A percentile compares a stretch with the other conserved stretches of the same genome.
Conservation (phyloP, 306 rosid genomes). For the Ormosia emarginata region DNA sequence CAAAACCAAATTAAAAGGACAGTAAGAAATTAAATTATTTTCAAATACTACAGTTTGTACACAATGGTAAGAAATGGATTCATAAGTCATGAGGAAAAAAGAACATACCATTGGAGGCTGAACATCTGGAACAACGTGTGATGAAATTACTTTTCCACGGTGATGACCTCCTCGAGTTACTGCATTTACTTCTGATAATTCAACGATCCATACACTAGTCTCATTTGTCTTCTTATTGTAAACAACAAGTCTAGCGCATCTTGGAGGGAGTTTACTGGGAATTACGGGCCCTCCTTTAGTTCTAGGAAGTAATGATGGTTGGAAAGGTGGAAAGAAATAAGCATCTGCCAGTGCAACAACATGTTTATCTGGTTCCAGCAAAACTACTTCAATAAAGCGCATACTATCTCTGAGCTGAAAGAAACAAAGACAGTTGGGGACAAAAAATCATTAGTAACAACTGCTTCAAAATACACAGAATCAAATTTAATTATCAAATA, state of each 20-base stretch:
- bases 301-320: slow-evolving; percentile 75
- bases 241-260: slow-evolving; percentile 72
- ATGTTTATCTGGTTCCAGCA: slow-evolving; percentile 69
- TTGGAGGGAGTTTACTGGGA: slow-evolving; percentile 75
- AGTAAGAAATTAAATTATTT: not conserved
- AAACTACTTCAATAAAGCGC: slow-evolving; percentile 77
- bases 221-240: slow-evolving; percentile 70
- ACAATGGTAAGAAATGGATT: not conserved
- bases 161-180: slow-evolving; percentile 89
- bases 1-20: not conserved
- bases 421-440: not conserved
- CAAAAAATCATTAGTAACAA: not conserved
- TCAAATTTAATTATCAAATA: not conserved
- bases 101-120: slow-evolving; percentile 77
- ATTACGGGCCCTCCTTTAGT: slow-evolving; percentile 67
- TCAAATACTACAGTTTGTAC: not conserved
- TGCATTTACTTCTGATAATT: slow-evolving; percentile 80
- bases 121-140: slow-evolving; percentile 67
- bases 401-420: slow-evolving; percentile 75
- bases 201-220: slow-evolving; percentile 71
- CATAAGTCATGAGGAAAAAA: not conserved
- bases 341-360: slow-evolving; percentile 88
- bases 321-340: slow-evolving; percentile 85
- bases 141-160: slow-evolving; percentile 77
- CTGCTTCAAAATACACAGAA: not conserved